phyloP scores from a whole-genome alignment of 2,329 filamentous ascomycete genomes.

The Colletotrichum siamense region DNA sequence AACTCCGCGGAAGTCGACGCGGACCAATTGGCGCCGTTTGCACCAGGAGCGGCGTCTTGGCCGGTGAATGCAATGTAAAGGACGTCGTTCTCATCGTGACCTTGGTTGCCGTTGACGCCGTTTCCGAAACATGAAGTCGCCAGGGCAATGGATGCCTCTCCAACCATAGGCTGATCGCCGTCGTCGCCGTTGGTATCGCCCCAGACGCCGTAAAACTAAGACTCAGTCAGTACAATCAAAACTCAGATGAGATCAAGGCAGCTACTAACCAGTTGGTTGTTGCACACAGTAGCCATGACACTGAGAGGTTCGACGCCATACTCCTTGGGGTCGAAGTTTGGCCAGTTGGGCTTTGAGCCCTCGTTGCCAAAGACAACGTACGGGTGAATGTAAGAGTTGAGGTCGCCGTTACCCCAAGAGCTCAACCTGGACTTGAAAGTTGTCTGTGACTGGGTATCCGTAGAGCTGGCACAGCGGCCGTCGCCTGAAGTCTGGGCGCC shows the following conservation, averaged over 20 bases:
- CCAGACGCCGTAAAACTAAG: conserved; percentile 63
- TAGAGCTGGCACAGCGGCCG: conserved; percentile 49
- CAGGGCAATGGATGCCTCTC: conserved; percentile 63
- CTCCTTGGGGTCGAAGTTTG: conserved; percentile 39
- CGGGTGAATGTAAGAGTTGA: conserved; percentile 50
- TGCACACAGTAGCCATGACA: conserved; percentile 56
- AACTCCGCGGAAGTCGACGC: conserved; percentile 55
- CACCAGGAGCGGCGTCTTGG: conserved; percentile 60
- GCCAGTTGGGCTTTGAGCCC: conserved; percentile 28
- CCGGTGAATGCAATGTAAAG: conserved; percentile 68
- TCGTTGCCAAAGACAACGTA: conserved; percentile 57
- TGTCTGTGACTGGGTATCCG: conserved; percentile 51
- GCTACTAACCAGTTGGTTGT: conserved; percentile 40
- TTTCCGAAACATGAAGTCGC: conserved; percentile 63
- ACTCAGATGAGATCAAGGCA: neutral
- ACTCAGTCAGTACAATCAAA: neutral
- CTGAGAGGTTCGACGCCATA: conserved; percentile 49
- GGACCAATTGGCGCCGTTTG: conserved; percentile 58
- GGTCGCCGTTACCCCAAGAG: conserved; percentile 40
- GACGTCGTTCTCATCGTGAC: conserved; percentile 63
- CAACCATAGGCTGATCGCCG: conserved; percentile 50
- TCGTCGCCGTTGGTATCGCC: conserved; percentile 66
- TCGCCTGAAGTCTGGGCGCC: conserved; percentile 49
- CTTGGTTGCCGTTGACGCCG: conserved; percentile 57
- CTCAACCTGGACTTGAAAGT: conserved; percentile 48